Percentiles rank a stretch among this genome's conserved stretches.
Evolutionary conservation across 179 eudicot species (phyloP).

Genomic region (Amaranthus tricolor): DNA sequence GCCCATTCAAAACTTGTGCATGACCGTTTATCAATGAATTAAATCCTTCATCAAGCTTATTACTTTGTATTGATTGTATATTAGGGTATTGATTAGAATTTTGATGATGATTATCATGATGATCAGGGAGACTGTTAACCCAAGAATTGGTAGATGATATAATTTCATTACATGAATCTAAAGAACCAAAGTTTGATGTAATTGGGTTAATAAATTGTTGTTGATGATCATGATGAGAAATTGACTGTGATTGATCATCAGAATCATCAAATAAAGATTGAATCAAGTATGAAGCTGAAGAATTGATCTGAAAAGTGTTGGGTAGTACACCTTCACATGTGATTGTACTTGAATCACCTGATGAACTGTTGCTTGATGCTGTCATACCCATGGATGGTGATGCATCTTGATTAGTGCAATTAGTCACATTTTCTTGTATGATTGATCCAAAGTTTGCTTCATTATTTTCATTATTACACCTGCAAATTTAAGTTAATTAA

Average conservation of each 20-base stretch:
- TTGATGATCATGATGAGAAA: constrained; percentile 12
- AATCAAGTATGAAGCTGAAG: constrained; percentile 49
- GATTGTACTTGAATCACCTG: constrained; percentile 34
- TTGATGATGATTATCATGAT: constrained; percentile 3
- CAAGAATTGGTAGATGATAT: constrained; percentile 11
- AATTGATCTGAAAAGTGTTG: constrained; percentile 34
- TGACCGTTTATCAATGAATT: constrained; percentile 7
- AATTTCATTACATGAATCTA: constrained; percentile 1
- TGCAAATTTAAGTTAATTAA: constrained; percentile 5
- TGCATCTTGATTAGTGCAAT: constrained; percentile 17
- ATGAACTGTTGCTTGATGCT: constrained; percentile 21
- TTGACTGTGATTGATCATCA: constrained; percentile 26
- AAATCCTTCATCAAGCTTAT: constrained; percentile 18
- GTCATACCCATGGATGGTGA: constrained; percentile 19
- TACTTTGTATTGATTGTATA: constrained; percentile 1
- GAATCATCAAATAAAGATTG: constrained; percentile 52
- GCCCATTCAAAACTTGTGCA: constrained; percentile 15
- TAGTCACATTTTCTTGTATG: constrained; percentile 42
- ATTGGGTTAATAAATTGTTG: background rate
- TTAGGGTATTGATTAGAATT: background rate
- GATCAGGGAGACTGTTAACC: constrained; percentile 10
- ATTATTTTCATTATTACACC: constrained; percentile 34
- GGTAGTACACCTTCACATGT: constrained; percentile 22
- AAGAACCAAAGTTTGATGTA: constrained; percentile 14
- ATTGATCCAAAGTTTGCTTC: constrained; percentile 39